Conservation (phyloP, 2,329 filamentous ascomycete species). For the Cylindrodendrum hubeiense region DNA sequence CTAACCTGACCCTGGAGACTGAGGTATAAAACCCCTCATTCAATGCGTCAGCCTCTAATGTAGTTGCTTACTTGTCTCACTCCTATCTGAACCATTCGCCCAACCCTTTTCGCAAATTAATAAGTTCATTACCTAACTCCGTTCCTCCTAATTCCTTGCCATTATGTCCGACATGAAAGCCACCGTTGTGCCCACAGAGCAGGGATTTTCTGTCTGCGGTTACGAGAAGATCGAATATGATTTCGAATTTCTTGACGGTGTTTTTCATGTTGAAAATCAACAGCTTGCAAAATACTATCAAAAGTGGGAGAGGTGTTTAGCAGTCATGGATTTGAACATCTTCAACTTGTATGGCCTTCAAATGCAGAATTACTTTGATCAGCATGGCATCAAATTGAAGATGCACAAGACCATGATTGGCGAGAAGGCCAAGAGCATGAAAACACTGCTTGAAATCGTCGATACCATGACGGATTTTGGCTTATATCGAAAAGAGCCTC, state of each 20-base stretch:
- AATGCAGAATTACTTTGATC: conserved; percentile 76
- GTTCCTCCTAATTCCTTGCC: too few species aligned
- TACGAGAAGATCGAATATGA: conserved; percentile 84
- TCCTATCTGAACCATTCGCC: too few species aligned
- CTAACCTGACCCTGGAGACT: too few species aligned
- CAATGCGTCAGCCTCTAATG: too few species aligned
- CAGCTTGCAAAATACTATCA: conserved; percentile 75
- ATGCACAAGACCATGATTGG: conserved; percentile 81
- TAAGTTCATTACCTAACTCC: too few species aligned
- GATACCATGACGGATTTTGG: conserved; percentile 82
- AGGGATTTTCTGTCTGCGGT: conserved; percentile 77
- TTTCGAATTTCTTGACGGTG: conserved; percentile 78
- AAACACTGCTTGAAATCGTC: conserved; percentile 76
- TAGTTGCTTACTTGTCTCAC: too few species aligned
- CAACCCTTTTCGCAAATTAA: too few species aligned
- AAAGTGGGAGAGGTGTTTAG: conserved; percentile 73
- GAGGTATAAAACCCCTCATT: too few species aligned
- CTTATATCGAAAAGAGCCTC: conserved; percentile 76
- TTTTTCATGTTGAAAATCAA: conserved; percentile 71
- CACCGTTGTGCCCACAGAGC: conserved; percentile 71
- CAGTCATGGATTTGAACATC: conserved; percentile 79
- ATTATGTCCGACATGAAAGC: conserved; percentile 79
- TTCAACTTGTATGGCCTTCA: conserved; percentile 75
- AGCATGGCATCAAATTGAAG: conserved; percentile 71
- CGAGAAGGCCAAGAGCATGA: conserved; percentile 80